Percentiles rank a stretch among this genome's conserved stretches.
Evolutionary conservation across 805 yeast genomes (phyloP).

Genomic region (Metschnikowia baotianmanensis): DNA sequence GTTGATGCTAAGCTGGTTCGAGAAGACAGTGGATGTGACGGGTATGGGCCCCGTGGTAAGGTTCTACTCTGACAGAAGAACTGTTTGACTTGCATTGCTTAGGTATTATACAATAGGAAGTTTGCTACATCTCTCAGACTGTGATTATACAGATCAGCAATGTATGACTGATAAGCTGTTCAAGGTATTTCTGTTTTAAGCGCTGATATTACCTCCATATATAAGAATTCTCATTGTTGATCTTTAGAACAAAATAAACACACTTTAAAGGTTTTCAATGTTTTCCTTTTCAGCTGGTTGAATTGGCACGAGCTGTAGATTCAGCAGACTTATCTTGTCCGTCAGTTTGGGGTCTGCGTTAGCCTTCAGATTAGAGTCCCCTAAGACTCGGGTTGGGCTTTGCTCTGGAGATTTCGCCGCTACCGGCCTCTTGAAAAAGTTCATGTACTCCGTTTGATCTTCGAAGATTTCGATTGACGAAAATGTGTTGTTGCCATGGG

Average conservation of each 20-base stretch:
- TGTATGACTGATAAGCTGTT: too few species aligned
- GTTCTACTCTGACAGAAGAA: conserved; percentile 80
- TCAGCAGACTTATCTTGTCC: background rate
- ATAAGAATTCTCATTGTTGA: too few species aligned
- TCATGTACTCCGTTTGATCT: conserved; percentile 14
- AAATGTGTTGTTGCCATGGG: conserved; percentile 10
- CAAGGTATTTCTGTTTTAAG: too few species aligned
- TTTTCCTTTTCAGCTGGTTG: background rate
- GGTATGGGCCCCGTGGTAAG: conserved; percentile 91
- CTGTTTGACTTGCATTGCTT: conserved; percentile 43
- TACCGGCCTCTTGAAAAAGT: conserved; percentile 5
- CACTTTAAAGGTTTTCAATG: background rate
- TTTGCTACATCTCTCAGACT: too few species aligned
- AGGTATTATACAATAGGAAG: background rate
- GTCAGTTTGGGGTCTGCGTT: background rate
- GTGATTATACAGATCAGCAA: too few species aligned
- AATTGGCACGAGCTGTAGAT: background rate
- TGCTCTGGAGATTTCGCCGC: conserved; percentile 6
- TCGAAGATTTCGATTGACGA: conserved; percentile 16
- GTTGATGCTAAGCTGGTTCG: conserved; percentile 84
- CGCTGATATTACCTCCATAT: too few species aligned
- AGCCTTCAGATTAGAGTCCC: conserved; percentile 6
- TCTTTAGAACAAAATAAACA: too few species aligned
- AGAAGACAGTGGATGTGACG: conserved; percentile 75
- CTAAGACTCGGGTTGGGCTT: conserved; percentile 12